These are phyloP conservation scores for Passalora sequoiae DNA, from an alignment of 2,329 filamentous ascomycete species.

Conservation along the genomic window DNA sequence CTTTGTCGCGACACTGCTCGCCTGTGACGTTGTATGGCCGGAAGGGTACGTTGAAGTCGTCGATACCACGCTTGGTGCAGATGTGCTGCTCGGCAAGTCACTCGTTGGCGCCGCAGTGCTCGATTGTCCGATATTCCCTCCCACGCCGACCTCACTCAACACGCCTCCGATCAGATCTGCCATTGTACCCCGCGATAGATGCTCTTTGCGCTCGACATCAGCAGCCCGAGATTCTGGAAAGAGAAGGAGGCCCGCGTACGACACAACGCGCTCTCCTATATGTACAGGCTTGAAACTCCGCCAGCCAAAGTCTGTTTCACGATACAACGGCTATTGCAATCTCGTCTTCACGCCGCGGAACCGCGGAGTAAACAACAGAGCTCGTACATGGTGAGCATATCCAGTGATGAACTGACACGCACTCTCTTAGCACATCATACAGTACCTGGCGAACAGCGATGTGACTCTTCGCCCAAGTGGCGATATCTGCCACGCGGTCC, in stretches of 20 bases:
- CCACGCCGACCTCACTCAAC: not conserved
- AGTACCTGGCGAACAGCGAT: no score
- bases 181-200: not conserved
- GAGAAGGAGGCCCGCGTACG: not conserved
- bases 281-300: not conserved
- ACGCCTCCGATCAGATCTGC: not conserved
- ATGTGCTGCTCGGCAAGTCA: not conserved
- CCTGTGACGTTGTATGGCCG: not conserved
- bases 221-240: not conserved
- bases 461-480: no score
- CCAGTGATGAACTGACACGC: no score
- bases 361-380: no score
- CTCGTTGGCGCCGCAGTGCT: not conserved
- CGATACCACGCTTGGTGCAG: not conserved
- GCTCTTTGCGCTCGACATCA: not conserved
- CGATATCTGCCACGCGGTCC: no score
- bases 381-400: no score
- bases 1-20: not conserved
- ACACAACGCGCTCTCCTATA: not conserved
- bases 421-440: no score
- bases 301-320: not conserved
- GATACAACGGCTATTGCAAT: not conserved
- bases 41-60: not conserved
- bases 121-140: not conserved
- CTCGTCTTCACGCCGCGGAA: not conserved